Conservation (phyloP, 331 rosid species). For the Arachis monticola region DNA sequence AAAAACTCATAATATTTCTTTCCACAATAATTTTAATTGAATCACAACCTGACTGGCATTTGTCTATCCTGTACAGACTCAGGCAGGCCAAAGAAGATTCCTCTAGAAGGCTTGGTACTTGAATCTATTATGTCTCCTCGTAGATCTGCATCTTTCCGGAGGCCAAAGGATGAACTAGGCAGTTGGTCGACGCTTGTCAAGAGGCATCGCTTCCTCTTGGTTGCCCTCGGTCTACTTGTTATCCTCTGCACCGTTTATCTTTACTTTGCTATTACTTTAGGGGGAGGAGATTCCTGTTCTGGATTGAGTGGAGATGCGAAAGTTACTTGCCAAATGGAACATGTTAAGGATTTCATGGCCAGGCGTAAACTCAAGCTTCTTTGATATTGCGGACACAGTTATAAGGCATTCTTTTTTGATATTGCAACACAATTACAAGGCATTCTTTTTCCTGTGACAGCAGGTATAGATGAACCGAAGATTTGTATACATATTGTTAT, state of each 20-base stretch:
- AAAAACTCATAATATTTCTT: constrained; percentile 1
- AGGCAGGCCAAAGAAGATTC: constrained; percentile 47
- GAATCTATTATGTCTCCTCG: constrained; percentile 85
- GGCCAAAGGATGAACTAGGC: constrained; percentile 70
- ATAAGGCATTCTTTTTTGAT: no score
- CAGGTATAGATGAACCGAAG: constrained; percentile 39
- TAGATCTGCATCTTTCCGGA: constrained; percentile 68
- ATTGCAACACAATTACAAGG: constrained; percentile 4
- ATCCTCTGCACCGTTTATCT: constrained; percentile 85
- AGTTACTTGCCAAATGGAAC: constrained; percentile 72
- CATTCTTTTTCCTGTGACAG: background rate
- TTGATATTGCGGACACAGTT: constrained; percentile 36
- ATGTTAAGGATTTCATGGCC: constrained; percentile 62
- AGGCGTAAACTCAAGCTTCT: constrained; percentile 82
- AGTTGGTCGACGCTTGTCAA: constrained; percentile 77
- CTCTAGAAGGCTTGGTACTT: constrained; percentile 69
- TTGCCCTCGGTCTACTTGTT: constrained; percentile 66
- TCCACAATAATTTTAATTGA: constrained; percentile 15
- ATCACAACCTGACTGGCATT: constrained; percentile 1
- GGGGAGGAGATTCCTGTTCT: constrained; percentile 61
- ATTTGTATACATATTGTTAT: constrained; percentile 9
- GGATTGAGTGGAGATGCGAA: constrained; percentile 67
- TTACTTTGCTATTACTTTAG: constrained; percentile 84
- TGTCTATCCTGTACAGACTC: constrained; percentile 43
- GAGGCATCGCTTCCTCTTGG: constrained; percentile 86